phyloP scores from a whole-genome alignment of 208 protist genomes.

The Kentomonas sorsogonicus region DNA sequence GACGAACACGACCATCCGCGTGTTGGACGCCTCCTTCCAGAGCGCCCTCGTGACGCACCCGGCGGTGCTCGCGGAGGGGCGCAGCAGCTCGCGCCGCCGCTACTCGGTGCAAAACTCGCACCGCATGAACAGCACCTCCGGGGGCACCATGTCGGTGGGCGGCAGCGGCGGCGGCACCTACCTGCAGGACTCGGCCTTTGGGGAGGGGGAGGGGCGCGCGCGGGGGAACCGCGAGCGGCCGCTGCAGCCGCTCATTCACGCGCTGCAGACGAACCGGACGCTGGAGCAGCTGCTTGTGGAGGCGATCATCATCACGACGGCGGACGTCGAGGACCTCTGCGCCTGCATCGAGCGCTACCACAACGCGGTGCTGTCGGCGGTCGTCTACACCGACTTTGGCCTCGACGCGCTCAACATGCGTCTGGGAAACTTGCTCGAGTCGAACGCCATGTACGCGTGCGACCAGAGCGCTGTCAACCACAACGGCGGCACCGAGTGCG shows the following conservation, averaged over 20 bases:
- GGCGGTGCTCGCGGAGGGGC: slow-evolving; percentile 23
- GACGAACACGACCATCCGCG: slow-evolving; percentile 29
- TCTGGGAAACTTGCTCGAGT: slow-evolving; percentile 46
- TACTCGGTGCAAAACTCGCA: too few relatives aligned
- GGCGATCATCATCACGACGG: slow-evolving; percentile 47
- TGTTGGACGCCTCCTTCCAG: slow-evolving; percentile 60
- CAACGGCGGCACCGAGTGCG: background rate
- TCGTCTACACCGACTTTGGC: slow-evolving; percentile 40
- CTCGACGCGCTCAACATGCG: slow-evolving; percentile 55
- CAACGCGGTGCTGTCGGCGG: slow-evolving; percentile 37
- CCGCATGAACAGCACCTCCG: slow-evolving; percentile 4
- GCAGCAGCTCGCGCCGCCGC: slow-evolving; percentile 25
- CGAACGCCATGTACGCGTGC: slow-evolving; percentile 23
- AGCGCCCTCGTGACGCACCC: slow-evolving; percentile 40
- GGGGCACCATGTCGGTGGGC: background rate
- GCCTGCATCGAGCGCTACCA: slow-evolving; percentile 49
- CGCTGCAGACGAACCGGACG: slow-evolving; percentile 41
- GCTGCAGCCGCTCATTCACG: slow-evolving; percentile 50
- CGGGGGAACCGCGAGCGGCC: slow-evolving; percentile 38
- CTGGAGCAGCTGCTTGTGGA: slow-evolving; percentile 43
- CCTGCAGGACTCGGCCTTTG: slow-evolving; percentile 15
- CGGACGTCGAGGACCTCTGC: slow-evolving; percentile 70
- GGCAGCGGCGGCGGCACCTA: slow-evolving; percentile 7
- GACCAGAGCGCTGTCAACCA: background rate
- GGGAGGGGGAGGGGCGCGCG: slow-evolving; percentile 13